A percentile compares a stretch with the other conserved stretches of the same genome.
Evolutionary conservation across 345 rosid species (phyloP).

Genomic region (Salix exigua): DNA sequence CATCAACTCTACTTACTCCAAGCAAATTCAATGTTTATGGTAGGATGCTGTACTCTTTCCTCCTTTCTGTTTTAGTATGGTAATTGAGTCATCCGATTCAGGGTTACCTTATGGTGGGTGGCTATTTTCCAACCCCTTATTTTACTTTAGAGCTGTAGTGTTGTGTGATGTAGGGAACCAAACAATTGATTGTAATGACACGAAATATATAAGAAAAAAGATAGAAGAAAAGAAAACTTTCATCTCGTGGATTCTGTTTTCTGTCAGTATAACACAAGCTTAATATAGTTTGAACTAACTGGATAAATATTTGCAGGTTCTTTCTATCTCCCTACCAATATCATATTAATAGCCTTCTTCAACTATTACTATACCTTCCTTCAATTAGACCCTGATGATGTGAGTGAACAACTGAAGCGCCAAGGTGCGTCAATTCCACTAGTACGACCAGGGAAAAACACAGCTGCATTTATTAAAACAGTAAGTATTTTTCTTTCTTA

Average conservation of each 20-base stretch:
- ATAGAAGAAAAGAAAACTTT: neutral
- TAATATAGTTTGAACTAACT: neutral
- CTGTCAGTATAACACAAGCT: neutral
- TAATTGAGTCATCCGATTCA: neutral
- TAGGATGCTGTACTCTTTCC: neutral
- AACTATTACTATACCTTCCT: constrained; percentile 97
- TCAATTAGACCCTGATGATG: constrained; percentile 96
- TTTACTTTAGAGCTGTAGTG: neutral
- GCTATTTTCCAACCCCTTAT: neutral
- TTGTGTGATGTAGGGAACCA: neutral
- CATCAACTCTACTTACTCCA: neutral
- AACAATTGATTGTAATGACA: neutral
- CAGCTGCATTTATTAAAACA: constrained; percentile 76
- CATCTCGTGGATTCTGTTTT: neutral
- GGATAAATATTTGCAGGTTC: constrained; percentile 56
- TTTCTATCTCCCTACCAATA: constrained; percentile 83
- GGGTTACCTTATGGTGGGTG: neutral
- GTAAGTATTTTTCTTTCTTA: constrained; percentile 37
- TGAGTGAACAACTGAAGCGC: constrained; percentile 94
- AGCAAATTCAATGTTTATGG: neutral
- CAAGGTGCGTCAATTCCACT: constrained; percentile 96
- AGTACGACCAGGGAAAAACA: constrained; percentile 93
- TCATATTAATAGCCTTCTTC: constrained; percentile 91
- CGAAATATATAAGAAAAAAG: neutral
- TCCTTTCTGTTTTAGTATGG: neutral